These are phyloP conservation scores for Colletotrichum sp. DNA, from an alignment of 2,329 filamentous ascomycete species.

Conservation along the genomic window DNA sequence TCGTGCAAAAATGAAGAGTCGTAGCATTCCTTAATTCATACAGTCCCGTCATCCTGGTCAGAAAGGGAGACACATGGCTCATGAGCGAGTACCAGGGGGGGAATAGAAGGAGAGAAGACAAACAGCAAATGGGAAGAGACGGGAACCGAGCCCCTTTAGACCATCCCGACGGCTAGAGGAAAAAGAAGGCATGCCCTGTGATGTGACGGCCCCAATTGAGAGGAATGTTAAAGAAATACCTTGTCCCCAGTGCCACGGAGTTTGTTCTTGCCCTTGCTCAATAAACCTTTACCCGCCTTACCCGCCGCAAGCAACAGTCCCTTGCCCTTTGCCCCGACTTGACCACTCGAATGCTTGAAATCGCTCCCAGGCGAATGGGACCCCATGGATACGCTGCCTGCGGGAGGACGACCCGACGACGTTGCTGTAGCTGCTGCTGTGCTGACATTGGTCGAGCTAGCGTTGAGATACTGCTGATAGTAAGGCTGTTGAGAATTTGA, in stretches of 20 bases:
- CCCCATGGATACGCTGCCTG: constrained; percentile 38
- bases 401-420: constrained; percentile 31
- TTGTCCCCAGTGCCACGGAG: constrained; percentile 78
- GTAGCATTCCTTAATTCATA: constrained; percentile 48
- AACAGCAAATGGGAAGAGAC: constrained; percentile 9
- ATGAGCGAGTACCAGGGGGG: constrained; percentile 13
- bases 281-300: constrained; percentile 87
- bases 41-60: constrained; percentile 36
- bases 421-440: constrained; percentile 35
- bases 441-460: constrained; percentile 40
- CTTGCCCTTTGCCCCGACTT: constrained; percentile 84
- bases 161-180: constrained; percentile 22
- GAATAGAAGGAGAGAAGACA: constrained; percentile 23
- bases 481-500: constrained; percentile 50
- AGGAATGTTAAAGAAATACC: constrained; percentile 75
- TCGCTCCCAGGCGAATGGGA: constrained; percentile 46
- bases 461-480: constrained; percentile 61
- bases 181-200: constrained; percentile 26
- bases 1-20: constrained; percentile 30
- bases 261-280: constrained; percentile 90
- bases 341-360: constrained; percentile 61
- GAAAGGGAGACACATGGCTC: constrained; percentile 24
- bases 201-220: constrained; percentile 23
- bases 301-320: constrained; percentile 86
- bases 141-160: not conserved